Evolutionary conservation across 176 grass and related monocot species (phyloP).

Genomic region (Alloteropsis semialata): DNA sequence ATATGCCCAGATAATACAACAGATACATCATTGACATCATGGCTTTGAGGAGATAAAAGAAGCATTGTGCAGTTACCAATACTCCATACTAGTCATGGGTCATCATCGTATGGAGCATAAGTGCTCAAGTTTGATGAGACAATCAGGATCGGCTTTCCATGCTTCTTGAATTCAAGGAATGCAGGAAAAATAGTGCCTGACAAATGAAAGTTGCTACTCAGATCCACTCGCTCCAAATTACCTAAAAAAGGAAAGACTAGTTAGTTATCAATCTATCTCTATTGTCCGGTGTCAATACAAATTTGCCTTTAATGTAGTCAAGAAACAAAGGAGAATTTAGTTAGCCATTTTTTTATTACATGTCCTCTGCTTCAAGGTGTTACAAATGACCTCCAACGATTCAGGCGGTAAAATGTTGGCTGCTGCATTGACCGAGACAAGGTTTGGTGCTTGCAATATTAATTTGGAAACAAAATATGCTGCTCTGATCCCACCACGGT

Average conservation of each 20-base stretch:
- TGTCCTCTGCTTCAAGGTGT: constrained; percentile 32
- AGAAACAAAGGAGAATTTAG: background rate
- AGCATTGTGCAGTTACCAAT: background rate
- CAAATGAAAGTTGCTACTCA: constrained; percentile 42
- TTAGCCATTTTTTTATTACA: constrained; percentile 18
- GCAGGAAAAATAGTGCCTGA: constrained; percentile 11
- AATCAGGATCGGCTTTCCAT: constrained; percentile 42
- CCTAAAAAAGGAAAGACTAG: constrained; percentile 22
- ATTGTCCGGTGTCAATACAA: background rate
- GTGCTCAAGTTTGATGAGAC: constrained; percentile 2
- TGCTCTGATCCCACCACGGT: constrained; percentile 45
- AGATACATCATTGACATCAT: background rate
- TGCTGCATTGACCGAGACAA: constrained; percentile 42
- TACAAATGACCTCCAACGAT: constrained; percentile 49
- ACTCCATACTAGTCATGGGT: constrained; percentile 22
- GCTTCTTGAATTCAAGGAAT: constrained; percentile 40
- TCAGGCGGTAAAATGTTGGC: constrained; percentile 49
- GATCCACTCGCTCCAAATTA: constrained; percentile 43
- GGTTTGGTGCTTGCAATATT: constrained; percentile 43
- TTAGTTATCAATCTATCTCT: background rate
- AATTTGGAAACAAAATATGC: constrained; percentile 44
- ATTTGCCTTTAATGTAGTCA: background rate
- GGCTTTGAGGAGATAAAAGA: background rate
- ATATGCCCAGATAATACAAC: background rate
- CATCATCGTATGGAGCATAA: constrained; percentile 43